Evolutionary conservation across 2,329 filamentous ascomycete genomes (phyloP).

Genomic region (Aphanoascus verrucosus): DNA sequence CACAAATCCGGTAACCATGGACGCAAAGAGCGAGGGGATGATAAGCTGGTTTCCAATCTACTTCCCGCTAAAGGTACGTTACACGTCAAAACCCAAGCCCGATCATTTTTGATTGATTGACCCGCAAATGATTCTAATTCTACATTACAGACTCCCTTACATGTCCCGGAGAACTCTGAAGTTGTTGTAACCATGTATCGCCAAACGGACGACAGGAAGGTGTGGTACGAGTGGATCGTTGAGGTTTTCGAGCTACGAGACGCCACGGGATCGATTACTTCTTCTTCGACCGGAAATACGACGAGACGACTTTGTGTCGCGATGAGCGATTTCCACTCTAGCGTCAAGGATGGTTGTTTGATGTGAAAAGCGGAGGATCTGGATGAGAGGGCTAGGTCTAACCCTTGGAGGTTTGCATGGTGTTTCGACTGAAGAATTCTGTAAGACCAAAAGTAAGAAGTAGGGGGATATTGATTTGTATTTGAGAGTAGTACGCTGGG

Average conservation of each 20-base stretch:
- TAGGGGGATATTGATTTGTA: too few relatives aligned
- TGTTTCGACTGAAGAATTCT: neutral
- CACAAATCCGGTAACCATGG: slow-evolving; percentile 85
- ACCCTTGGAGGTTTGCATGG: neutral
- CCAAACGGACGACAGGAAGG: slow-evolving; percentile 85
- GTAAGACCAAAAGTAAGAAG: neutral
- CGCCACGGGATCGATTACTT: neutral
- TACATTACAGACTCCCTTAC: slow-evolving; percentile 60
- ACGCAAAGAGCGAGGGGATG: slow-evolving; percentile 90
- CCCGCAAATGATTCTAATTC: neutral
- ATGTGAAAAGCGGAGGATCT: slow-evolving; percentile 30
- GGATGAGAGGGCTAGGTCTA: too few relatives aligned
- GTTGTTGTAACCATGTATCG: slow-evolving; percentile 91
- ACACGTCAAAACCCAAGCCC: neutral
- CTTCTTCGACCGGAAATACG: neutral
- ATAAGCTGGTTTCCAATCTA: slow-evolving; percentile 99
- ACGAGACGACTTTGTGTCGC: slow-evolving; percentile 25
- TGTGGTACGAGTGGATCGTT: slow-evolving; percentile 98
- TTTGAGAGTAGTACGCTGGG: too few relatives aligned
- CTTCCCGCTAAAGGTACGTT: slow-evolving; percentile 79
- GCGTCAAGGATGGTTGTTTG: slow-evolving; percentile 40
- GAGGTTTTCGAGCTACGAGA: slow-evolving; percentile 55
- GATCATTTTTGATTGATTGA: neutral
- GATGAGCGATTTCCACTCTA: slow-evolving; percentile 39
- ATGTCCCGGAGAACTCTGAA: slow-evolving; percentile 73